Evolutionary conservation across 1,284 basidiomycete species (phyloP), one percentile per base, ranked within the genome.

Genomic region (Anthracocystis panici-leucophaei): DNA sequence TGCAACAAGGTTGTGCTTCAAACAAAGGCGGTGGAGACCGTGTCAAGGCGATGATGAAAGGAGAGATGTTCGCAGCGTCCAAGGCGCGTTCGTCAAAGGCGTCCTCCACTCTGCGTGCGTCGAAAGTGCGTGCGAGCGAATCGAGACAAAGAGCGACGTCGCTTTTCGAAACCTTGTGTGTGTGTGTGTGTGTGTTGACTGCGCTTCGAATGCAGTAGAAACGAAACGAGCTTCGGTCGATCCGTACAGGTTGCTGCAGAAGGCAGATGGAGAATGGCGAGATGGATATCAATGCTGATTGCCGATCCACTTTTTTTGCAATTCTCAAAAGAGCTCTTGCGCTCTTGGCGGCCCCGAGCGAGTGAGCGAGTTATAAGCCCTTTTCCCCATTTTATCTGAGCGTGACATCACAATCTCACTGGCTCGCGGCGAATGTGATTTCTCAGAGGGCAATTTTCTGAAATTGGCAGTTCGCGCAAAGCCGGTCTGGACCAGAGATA

Each of bases 101-200:
- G 20, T n/a, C 42, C 54, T 56, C 54, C 31, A 56, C 54, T 38
- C 42, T 56, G 12, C 18, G 31, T 45, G 31, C 27, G 42, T 21
- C 18, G 29, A 23, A 21, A 31, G 31, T 33, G 29, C 25, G 41
- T 25, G 21, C 23, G 25, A n/a, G 21, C 23, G 25, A 31, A 18
- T 41, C 29, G 16, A 44, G 45, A 31, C 8, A 44, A 46, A 20
- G 29, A 25, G 54, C 54, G 25, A 44, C 20, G 18, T 31, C 18
- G 42, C 8, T 35, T 38, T n/a, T 20, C 20, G 21, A 16, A 56
- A 45, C 23, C 42, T 56, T 45, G 41, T 23, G 31, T 33, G 41
- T 11, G 33, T n/a, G n/a, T n/a, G n/a, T 27, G 27, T 27, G 4
- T 27, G 27, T 27, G 27, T 7, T 27, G 27, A 7, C 41, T 56